Conservation (phyloP, 805 yeast genomes). For the Pichia occidentalis region DNA sequence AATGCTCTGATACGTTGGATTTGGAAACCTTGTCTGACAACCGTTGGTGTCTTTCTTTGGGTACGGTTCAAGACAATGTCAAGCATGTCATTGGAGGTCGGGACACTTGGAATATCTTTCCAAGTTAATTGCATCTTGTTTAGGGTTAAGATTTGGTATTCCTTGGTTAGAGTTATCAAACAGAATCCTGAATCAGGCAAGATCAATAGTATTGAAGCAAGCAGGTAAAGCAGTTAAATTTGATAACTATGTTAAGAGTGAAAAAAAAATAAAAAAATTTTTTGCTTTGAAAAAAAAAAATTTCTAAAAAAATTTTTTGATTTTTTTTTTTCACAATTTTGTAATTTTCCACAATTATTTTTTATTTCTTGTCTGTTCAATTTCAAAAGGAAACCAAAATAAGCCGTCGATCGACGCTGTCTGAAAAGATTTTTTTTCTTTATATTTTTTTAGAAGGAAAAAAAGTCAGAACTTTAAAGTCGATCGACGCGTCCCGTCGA, state of each 20-base stretch:
- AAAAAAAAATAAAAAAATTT: conserved; percentile 3
- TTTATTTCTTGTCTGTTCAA: neutral
- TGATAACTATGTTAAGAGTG: neutral
- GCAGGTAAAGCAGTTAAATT: too few species aligned
- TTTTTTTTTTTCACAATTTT: conserved; percentile 1
- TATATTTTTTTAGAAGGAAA: too few species aligned
- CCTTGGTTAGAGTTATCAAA: too few species aligned
- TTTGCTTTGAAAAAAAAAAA: neutral
- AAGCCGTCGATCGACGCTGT: too few species aligned
- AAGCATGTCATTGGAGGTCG: conserved; percentile 85
- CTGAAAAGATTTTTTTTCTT: too few species aligned
- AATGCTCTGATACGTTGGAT: conserved; percentile 95
- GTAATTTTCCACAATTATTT: too few species aligned
- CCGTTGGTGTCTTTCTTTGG: conserved; percentile 99
- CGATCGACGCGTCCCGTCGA: too few species aligned
- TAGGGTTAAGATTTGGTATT: neutral
- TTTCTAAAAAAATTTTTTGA: neutral
- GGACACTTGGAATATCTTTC: conserved; percentile 97
- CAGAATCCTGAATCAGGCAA: too few species aligned
- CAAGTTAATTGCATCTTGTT: conserved; percentile 85
- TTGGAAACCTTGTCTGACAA: conserved; percentile 91
- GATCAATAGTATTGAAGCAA: too few species aligned
- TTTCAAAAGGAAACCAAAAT: too few species aligned
- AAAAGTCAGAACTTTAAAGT: too few species aligned
- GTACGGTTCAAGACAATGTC: conserved; percentile 96